A percentile compares a stretch with the other conserved stretches of the same genome.
Conservation (phyloP, 495 filamentous ascomycete species). For the Cladorrhinum samala region DNA sequence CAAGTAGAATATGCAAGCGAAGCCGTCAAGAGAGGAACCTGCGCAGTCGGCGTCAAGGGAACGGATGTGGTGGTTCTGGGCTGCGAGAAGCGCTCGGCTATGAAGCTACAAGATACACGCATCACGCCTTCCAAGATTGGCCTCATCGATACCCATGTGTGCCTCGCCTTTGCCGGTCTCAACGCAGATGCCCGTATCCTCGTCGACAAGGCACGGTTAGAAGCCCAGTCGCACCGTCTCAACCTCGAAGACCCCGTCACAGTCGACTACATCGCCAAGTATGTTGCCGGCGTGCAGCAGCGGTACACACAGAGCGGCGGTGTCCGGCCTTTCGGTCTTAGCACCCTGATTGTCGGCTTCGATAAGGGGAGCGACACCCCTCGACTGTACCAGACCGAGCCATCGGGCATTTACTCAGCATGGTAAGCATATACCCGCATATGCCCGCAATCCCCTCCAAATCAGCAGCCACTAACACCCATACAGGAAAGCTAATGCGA, state of each 20-base stretch:
- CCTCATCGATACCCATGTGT: constrained; percentile 87
- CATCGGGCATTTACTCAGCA: constrained; percentile 95
- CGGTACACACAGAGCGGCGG: constrained; percentile 97
- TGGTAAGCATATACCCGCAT: constrained; percentile 54
- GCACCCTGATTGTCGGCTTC: constrained; percentile 94
- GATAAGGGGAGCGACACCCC: constrained; percentile 83
- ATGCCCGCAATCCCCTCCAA: no score
- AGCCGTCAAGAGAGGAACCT: constrained; percentile 97
- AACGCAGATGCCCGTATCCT: constrained; percentile 97
- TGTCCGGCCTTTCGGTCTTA: constrained; percentile 95
- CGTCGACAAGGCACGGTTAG: constrained; percentile 92
- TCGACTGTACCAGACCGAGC: constrained; percentile 93
- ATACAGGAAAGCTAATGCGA: constrained; percentile 95
- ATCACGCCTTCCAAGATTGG: constrained; percentile 99
- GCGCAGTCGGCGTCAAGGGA: constrained; percentile 96
- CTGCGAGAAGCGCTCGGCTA: constrained; percentile 96
- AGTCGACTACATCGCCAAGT: constrained; percentile 99
- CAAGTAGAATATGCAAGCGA: constrained; percentile 99
- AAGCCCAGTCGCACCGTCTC: constrained; percentile 93
- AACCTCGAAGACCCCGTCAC: constrained; percentile 97
- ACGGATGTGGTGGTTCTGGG: constrained; percentile 89
- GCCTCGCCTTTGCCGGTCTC: constrained; percentile 91
- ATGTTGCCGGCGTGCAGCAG: constrained; percentile 95
- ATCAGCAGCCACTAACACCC: neutral
- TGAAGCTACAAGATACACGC: constrained; percentile 98